phyloP scores from a whole-genome alignment of 208 protist species.

The Trypanosoma mega region DNA sequence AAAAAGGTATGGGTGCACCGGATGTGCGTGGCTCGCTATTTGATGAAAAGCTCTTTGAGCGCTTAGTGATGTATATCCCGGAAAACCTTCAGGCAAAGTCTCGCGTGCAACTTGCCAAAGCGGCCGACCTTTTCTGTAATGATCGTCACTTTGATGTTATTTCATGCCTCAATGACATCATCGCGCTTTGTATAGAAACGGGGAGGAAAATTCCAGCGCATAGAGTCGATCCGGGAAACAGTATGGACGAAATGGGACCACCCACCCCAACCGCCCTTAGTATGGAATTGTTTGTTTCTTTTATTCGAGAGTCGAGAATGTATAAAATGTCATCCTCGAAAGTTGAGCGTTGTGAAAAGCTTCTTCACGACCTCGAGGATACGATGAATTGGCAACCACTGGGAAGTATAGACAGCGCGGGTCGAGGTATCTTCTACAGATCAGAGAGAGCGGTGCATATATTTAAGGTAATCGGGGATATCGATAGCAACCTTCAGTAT shows the following conservation, averaged over 20 bases:
- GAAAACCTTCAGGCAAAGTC: conserved; percentile 20
- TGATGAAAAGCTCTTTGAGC: conserved; percentile 22
- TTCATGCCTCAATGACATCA: conserved; percentile 30
- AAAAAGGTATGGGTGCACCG: too few relatives aligned
- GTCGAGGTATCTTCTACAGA: conserved; percentile 42
- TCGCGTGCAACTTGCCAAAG: conserved; percentile 19
- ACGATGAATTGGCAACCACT: conserved; percentile 30
- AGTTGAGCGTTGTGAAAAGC: conserved; percentile 27
- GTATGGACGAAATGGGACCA: too few relatives aligned
- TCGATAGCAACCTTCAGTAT: conserved; percentile 39
- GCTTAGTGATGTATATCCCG: conserved; percentile 25
- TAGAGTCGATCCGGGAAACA: conserved; percentile 23
- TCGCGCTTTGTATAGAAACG: conserved; percentile 26
- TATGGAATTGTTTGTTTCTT: conserved; percentile 34
- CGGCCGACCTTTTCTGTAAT: conserved; percentile 30
- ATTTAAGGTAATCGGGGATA: conserved; percentile 48
- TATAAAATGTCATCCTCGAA: conserved; percentile 31
- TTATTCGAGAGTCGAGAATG: conserved; percentile 34
- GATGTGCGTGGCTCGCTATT: conserved; percentile 10
- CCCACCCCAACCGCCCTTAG: conserved; percentile 32
- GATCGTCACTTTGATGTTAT: conserved; percentile 60
- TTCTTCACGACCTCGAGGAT: conserved; percentile 34
- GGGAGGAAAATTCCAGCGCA: too few relatives aligned
- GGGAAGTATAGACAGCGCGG: conserved; percentile 24
- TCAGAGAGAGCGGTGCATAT: conserved; percentile 42